Percentiles rank a stretch among this genome's conserved stretches.
Conservation (phyloP, 2,329 filamentous ascomycete genomes). For the Cordyceps javanica region DNA sequence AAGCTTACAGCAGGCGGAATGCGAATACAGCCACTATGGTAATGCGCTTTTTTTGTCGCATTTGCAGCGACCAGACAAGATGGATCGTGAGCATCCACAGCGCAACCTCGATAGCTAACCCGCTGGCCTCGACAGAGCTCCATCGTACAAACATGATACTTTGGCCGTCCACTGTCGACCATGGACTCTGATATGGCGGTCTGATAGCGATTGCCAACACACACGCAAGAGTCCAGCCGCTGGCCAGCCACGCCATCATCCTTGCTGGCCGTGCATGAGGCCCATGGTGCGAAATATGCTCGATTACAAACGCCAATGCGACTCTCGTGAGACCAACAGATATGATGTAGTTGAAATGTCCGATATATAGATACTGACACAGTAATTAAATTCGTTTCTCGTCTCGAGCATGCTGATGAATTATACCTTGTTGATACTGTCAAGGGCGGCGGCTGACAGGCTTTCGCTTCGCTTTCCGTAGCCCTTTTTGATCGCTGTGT, state of each 20-base stretch:
- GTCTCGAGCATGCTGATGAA: background rate
- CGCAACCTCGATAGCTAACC: slow-evolving; percentile 7
- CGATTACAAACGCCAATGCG: slow-evolving; percentile 9
- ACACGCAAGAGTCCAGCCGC: slow-evolving; percentile 7
- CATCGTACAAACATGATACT: slow-evolving; percentile 1
- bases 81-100: slow-evolving; percentile 11
- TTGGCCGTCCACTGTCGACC: background rate
- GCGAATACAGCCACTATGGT: slow-evolving; percentile 13
- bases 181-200: background rate
- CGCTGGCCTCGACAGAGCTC: slow-evolving; percentile 8
- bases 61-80: slow-evolving; percentile 12
- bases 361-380: background rate
- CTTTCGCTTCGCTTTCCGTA: background rate
- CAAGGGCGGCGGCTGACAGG: background rate
- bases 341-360: slow-evolving; percentile 11
- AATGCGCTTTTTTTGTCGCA: slow-evolving; percentile 1
- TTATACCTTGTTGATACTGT: background rate
- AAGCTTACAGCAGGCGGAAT: slow-evolving; percentile 1
- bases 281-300: slow-evolving; percentile 11
- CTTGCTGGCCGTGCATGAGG: slow-evolving; percentile 10
- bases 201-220: background rate
- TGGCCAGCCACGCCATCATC: background rate
- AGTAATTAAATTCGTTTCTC: background rate
- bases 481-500: background rate
- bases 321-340: slow-evolving; percentile 9